Base-by-base conservation (phyloP, 1,139 yeast genomes). In the Taiozyma onychis region DNA sequence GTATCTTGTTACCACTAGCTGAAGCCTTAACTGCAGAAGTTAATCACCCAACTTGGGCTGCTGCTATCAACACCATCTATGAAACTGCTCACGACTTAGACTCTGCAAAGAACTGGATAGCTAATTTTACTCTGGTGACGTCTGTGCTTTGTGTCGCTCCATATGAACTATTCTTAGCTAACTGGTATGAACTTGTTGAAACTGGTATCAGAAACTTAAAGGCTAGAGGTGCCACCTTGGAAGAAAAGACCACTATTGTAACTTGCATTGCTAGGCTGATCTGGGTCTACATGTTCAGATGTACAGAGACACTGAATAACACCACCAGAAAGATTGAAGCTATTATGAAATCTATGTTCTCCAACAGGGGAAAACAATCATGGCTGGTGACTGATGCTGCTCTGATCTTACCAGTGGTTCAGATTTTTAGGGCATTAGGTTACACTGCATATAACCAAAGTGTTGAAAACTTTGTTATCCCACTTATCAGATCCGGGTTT, bases 21-120 rank as follows among this genome's bases (percentile, higher is more conserved):
- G 95, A 89, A 21, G 75, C 80, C 2, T 76, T 91, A 37, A 88
- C 97, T 0, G 99, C 97, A 0, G 99, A 95, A 65, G 90, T 90
- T 1, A 93, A 95, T 62, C 96, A 90, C 66, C 99, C 99, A 3
- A 82, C 87, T 0, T 95, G 99, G 99, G 84, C 85, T 0, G 87
- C 83, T 47, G 95, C 97, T 0, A 78, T 89, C 49, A 79, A 78
- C 35, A 68, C 73, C 21, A 78, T 90, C 3, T 85, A 78, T 63
- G 67, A 76, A 14, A 81, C 85, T 2, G 66, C 74, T 34, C 68
- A 65, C 13, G 67, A 72, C 46, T 60, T 77, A 43, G 71, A 74
- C 32, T 56, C 66, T 18, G 71, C 73, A 42, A 82, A 80, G 59
- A 78, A 78, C 49, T 90, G 97, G 96, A 78, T 81, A 6, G 77